These are phyloP conservation scores for Pseudomonodictys pantanalensis DNA, from an alignment of 495 filamentous ascomycete genomes.

Conservation along the genomic window DNA sequence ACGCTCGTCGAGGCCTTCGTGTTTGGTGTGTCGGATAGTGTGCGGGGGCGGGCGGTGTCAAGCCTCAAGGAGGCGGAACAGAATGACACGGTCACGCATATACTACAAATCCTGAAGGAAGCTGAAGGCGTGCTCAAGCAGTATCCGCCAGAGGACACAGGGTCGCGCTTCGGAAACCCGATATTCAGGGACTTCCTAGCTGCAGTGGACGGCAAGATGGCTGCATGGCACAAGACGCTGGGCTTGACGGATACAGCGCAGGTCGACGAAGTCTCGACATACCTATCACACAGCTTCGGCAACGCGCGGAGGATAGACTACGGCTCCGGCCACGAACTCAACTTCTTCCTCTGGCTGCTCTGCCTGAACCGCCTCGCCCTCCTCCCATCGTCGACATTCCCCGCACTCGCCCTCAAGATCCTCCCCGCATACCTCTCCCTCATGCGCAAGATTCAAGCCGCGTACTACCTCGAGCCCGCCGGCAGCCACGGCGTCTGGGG, in stretches of 20 bases:
- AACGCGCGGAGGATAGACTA: conserved; percentile 91
- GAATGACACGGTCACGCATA: conserved; percentile 56
- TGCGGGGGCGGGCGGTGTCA: conserved; percentile 71
- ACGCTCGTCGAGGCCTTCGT: conserved; percentile 76
- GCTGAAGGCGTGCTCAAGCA: conserved; percentile 59
- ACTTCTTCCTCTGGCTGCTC: conserved; percentile 91
- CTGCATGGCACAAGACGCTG: conserved; percentile 53
- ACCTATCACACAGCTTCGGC: conserved; percentile 79
- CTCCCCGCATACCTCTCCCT: conserved; percentile 78
- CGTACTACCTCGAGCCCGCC: conserved; percentile 93
- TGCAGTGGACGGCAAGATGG: conserved; percentile 55
- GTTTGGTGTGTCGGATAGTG: conserved; percentile 79
- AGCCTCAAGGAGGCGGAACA: conserved; percentile 54
- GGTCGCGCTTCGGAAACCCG: conserved; percentile 92
- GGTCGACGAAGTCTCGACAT: conserved; percentile 68
- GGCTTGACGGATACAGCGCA: conserved; percentile 48
- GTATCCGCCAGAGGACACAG: conserved; percentile 78
- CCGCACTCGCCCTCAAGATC: conserved; percentile 66
- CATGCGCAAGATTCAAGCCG: conserved; percentile 77
- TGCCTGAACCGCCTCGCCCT: conserved; percentile 79
- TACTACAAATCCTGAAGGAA: conserved; percentile 68
- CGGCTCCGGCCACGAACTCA: conserved; percentile 93
- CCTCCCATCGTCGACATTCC: conserved; percentile 63
- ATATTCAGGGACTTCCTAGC: conserved; percentile 82
- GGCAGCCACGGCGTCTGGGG: conserved; percentile 83